Evolutionary conservation across 2,329 filamentous ascomycete genomes (phyloP), one percentile per base, ranked within the genome.

Genomic region (Aspergillus pseudoterreus): DNA sequence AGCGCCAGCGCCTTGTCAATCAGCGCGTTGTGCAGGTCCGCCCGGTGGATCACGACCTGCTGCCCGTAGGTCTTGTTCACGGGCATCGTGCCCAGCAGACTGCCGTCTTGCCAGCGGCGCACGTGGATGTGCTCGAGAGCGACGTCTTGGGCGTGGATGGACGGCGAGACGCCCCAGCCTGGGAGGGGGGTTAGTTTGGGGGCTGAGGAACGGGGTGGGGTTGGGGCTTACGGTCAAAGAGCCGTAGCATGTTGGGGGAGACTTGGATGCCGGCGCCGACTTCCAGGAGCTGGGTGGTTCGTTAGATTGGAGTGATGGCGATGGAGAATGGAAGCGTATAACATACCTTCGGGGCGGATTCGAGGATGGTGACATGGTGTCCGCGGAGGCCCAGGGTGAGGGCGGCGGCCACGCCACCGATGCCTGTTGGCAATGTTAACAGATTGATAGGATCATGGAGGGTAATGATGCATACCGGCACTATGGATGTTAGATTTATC

Each of bases 181-280:
- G 50, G 6, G 5, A 15, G 51, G 24, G 22, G 10, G 35, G 43
- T 21, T 2, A 15, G 1, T 15, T 15, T 15, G 17, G 27, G 4
- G n/a, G n/a, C 5, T 36, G 22, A 19, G 12, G 12, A 6, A 30
- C 21, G 3, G 2, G 22, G 17, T 22, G 21, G 12, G 4, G 39
- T 19, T 22, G 22, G 22, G 5, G 22, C 1, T 62, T 52, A 71
- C 81, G 77, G 63, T 90, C 85, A 9, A 94, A 80, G 6, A 92
- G 84, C 5, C 85, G 80, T 3, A 86, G 81, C 79, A 92, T 87
- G 58, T 94, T 94, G 0, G 88, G 88, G 0, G 89, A 87, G 45
- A 92, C 79, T 67, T 94, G 89, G 54, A 94, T 92, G 3, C 89
- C 89, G 1, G 89, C 89, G 42, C 89, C 89, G 6, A 92, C 87